Evolutionary conservation across 1,139 yeast genomes (phyloP).

Genomic region (Pichia inconspicua): DNA sequence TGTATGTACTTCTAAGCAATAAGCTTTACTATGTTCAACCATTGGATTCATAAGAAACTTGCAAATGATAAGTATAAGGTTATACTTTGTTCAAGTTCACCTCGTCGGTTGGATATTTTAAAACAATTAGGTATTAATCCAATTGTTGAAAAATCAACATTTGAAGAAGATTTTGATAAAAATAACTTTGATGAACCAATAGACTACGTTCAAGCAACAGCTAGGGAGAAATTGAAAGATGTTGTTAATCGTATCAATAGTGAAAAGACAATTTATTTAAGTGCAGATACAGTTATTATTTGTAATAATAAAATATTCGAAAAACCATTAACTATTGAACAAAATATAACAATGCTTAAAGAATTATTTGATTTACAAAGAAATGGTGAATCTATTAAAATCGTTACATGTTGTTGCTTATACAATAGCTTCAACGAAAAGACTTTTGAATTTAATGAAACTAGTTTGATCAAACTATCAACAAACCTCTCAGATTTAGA

Average conservation of each 20-base stretch:
- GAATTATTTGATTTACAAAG: conserved; percentile 34
- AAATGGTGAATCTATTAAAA: conserved; percentile 31
- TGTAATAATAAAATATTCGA: conserved; percentile 57
- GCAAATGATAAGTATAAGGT: conserved; percentile 26
- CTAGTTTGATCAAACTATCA: conserved; percentile 43
- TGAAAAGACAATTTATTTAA: conserved; percentile 24
- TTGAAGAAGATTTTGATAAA: conserved; percentile 70
- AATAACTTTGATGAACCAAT: conserved; percentile 28
- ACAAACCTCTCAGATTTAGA: conserved; percentile 41
- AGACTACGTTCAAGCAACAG: conserved; percentile 66
- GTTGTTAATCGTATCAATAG: conserved; percentile 33
- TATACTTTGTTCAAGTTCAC: conserved; percentile 77
- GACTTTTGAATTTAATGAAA: conserved; percentile 29
- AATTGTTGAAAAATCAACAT: conserved; percentile 47
- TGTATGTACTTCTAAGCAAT: too few species aligned
- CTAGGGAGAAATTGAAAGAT: conserved; percentile 54
- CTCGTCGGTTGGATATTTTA: conserved; percentile 66
- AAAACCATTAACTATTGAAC: conserved; percentile 55
- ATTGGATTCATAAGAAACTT: conserved; percentile 30
- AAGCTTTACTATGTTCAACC: conserved; percentile 16
- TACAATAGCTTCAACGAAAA: background rate
- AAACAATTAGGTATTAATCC: conserved; percentile 53
- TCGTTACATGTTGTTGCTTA: conserved; percentile 22
- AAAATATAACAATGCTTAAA: conserved; percentile 43
- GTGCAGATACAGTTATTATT: conserved; percentile 86